These are phyloP conservation scores for Xylaria grammica DNA, from an alignment of 495 filamentous ascomycete genomes.

Conservation along the genomic window DNA sequence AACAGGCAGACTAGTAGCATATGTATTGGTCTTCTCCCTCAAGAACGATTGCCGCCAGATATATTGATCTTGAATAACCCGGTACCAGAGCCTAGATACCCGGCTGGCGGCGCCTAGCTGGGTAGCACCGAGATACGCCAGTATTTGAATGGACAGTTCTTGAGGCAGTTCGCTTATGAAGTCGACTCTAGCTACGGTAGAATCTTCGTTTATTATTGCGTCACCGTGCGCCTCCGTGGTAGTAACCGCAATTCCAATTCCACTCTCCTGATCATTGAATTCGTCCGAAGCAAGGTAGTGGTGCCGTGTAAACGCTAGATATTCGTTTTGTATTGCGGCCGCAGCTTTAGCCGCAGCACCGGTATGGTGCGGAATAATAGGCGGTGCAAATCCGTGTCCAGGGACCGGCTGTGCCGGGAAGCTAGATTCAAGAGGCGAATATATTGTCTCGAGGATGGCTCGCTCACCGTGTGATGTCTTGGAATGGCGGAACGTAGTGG, in stretches of 20 bases:
- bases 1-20: constrained; percentile 53
- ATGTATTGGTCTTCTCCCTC: constrained; percentile 62
- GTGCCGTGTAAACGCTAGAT: constrained; percentile 35
- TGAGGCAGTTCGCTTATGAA: constrained; percentile 69
- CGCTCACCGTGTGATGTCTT: constrained; percentile 43
- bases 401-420: constrained; percentile 50
- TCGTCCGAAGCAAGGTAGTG: constrained; percentile 39
- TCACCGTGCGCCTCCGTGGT: constrained; percentile 51
- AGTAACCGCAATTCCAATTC: constrained; percentile 77
- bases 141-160: constrained; percentile 74
- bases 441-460: constrained; percentile 37
- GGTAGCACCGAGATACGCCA: constrained; percentile 71
- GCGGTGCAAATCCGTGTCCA: constrained; percentile 54
- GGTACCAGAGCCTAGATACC: constrained; percentile 69
- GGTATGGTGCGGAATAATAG: constrained; percentile 58
- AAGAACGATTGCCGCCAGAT: constrained; percentile 83
- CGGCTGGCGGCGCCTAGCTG: constrained; percentile 65
- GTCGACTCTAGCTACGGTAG: constrained; percentile 54
- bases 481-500: constrained; percentile 54
- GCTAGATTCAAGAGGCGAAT: constrained; percentile 39
- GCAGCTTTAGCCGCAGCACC: constrained; percentile 75
- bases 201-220: constrained; percentile 30
- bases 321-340: constrained; percentile 70
- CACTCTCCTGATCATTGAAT: constrained; percentile 72
- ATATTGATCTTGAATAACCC: constrained; percentile 64